Percentiles rank a stretch among this genome's conserved stretches.
phyloP scores from a whole-genome alignment of 2,329 filamentous ascomycete genomes.

The Aspergillus fumigatiaffinis region DNA sequence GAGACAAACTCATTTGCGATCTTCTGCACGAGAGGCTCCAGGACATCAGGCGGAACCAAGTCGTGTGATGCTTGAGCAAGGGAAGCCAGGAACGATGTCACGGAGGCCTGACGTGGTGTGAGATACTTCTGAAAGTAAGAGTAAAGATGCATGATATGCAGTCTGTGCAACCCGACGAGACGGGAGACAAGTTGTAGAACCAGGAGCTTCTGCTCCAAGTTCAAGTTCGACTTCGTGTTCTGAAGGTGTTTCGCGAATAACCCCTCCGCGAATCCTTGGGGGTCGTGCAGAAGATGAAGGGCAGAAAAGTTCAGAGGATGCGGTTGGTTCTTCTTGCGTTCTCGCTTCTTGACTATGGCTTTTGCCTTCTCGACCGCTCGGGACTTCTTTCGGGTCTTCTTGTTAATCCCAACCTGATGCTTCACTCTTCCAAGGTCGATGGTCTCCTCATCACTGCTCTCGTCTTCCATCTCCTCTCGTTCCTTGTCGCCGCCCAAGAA shows the following conservation, averaged over 20 bases:
- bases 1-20: constrained; percentile 99
- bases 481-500: constrained; percentile 96
- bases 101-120: constrained; percentile 79
- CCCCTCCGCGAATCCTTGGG: constrained; percentile 86
- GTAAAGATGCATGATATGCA: constrained; percentile 85
- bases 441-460: constrained; percentile 73
- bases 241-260: constrained; percentile 90
- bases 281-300: constrained; percentile 87
- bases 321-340: constrained; percentile 82
- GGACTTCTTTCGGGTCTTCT: constrained; percentile 87
- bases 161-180: constrained; percentile 85
- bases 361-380: constrained; percentile 76
- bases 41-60: constrained; percentile 83
- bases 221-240: constrained; percentile 76
- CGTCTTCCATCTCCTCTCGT: constrained; percentile 86
- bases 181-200: constrained; percentile 87
- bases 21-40: constrained; percentile 88
- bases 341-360: constrained; percentile 74
- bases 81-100: constrained; percentile 89
- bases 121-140: constrained; percentile 95
- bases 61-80: constrained; percentile 89
- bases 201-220: constrained; percentile 83
- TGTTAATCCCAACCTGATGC: constrained; percentile 88
- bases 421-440: constrained; percentile 75
- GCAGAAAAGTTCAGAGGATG: constrained; percentile 94